Conservation (phyloP, 2,329 filamentous ascomycete species). For the Pezicula neosporulosa region DNA sequence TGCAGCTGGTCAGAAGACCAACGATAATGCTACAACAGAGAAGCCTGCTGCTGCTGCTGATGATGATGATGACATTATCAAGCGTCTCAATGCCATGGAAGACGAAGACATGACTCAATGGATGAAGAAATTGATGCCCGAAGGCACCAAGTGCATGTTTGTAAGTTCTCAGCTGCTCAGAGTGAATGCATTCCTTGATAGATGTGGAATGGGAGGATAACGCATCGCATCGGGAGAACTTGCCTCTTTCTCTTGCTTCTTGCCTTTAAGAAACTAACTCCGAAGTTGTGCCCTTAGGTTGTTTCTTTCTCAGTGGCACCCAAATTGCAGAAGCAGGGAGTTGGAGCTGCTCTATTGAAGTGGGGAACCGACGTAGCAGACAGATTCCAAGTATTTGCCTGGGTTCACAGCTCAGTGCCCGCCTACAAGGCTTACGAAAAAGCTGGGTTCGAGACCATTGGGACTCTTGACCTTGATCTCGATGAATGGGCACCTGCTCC, state of each 20-base stretch:
- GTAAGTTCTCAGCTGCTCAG: slow-evolving; percentile 9
- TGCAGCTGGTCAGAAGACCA: too few relatives aligned
- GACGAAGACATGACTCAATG: slow-evolving; percentile 28
- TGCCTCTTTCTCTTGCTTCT: too few relatives aligned
- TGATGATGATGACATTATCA: slow-evolving; percentile 12
- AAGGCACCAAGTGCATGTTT: slow-evolving; percentile 29
- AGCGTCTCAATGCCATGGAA: slow-evolving; percentile 27
- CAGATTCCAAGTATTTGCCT: background rate
- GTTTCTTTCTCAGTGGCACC: slow-evolving; percentile 29
- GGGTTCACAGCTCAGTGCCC: background rate
- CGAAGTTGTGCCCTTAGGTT: too few relatives aligned
- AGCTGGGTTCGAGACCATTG: slow-evolving; percentile 15
- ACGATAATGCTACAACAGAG: too few relatives aligned
- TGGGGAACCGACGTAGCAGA: background rate
- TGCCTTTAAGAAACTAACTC: too few relatives aligned
- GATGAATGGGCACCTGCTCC: slow-evolving; percentile 25
- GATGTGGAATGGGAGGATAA: too few relatives aligned
- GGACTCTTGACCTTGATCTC: slow-evolving; percentile 27
- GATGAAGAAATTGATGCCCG: slow-evolving; percentile 22
- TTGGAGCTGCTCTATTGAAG: slow-evolving; percentile 28
- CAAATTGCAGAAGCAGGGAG: slow-evolving; percentile 28
- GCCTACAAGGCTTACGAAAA: background rate
- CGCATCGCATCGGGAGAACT: too few relatives aligned
- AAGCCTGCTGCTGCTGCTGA: background rate
- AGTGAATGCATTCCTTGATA: too few relatives aligned